phyloP scores from a whole-genome alignment of 495 filamentous ascomycete species.

The Aspergillus sclerotioniger region DNA sequence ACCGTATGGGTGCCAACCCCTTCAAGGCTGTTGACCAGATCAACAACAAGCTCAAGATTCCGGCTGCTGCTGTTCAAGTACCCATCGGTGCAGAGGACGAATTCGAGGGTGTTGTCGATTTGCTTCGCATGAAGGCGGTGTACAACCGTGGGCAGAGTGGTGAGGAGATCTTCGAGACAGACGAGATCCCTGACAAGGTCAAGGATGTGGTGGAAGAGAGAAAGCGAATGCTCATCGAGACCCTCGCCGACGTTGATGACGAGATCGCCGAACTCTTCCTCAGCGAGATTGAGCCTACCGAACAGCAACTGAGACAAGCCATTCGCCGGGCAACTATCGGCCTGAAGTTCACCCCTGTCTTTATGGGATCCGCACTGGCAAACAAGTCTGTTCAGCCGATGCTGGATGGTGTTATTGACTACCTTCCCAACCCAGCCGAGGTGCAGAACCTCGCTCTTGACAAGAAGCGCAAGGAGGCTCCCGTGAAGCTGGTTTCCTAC shows the following conservation, averaged over 20 bases:
- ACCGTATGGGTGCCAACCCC: constrained; percentile 97
- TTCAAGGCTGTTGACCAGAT: constrained; percentile 98
- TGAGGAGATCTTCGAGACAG: constrained; percentile 65
- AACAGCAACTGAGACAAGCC: constrained; percentile 80
- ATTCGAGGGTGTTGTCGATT: constrained; percentile 91
- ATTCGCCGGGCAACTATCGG: constrained; percentile 85
- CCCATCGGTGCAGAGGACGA: constrained; percentile 92
- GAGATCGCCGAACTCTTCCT: constrained; percentile 97
- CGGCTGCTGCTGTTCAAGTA: constrained; percentile 91
- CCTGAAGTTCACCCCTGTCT: constrained; percentile 89
- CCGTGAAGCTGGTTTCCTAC: constrained; percentile 86
- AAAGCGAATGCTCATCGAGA: constrained; percentile 83
- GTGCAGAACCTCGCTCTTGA: constrained; percentile 91
- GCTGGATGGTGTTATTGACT: constrained; percentile 96
- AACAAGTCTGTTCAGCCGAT: constrained; percentile 96
- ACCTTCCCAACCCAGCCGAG: constrained; percentile 88
- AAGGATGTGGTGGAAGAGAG: constrained; percentile 73
- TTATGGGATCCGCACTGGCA: constrained; percentile 93
- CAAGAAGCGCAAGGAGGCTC: constrained; percentile 68
- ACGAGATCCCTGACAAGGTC: constrained; percentile 77
- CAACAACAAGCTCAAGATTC: constrained; percentile 88
- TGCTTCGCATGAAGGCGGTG: constrained; percentile 88
- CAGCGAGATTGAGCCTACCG: constrained; percentile 74
- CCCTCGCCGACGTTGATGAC: constrained; percentile 95
- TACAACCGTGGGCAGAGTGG: constrained; percentile 86